Conservation (phyloP, 768 basidiomycete species). For the Pleurotus sapidus region DNA sequence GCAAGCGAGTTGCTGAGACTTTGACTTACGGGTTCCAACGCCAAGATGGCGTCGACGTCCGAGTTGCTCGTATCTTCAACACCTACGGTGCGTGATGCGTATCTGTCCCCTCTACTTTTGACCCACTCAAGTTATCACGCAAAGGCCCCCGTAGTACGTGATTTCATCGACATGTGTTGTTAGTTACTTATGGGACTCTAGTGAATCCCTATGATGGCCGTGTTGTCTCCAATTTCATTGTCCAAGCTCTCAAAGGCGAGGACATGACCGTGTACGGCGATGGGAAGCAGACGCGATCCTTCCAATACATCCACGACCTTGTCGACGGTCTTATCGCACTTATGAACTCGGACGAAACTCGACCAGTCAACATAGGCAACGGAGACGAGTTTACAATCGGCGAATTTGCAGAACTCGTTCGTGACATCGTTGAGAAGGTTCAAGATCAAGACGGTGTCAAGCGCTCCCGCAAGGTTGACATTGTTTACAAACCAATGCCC, state of each 20-base stretch:
- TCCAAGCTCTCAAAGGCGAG: conserved; percentile 93
- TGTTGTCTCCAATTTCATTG: conserved; percentile 98
- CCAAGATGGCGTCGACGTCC: conserved; percentile 93
- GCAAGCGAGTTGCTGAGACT: conserved; percentile 98
- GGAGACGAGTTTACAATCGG: conserved; percentile 94
- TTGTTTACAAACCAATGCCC: conserved; percentile 80
- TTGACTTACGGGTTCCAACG: conserved; percentile 94
- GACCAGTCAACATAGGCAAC: conserved; percentile 96
- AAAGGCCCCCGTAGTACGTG: conserved; percentile 66
- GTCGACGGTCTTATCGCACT: conserved; percentile 89
- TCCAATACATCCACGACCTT: conserved; percentile 98
- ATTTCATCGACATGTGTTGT: background rate
- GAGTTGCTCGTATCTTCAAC: conserved; percentile 98
- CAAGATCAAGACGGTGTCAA: conserved; percentile 76
- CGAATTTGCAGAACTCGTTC: conserved; percentile 90
- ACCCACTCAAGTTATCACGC: too few relatives aligned
- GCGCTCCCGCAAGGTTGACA: conserved; percentile 49
- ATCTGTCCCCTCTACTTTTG: background rate
- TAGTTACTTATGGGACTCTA: conserved; percentile 25
- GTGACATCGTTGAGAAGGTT: conserved; percentile 91
- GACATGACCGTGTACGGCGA: conserved; percentile 98
- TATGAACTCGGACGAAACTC: conserved; percentile 93
- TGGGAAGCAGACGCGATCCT: conserved; percentile 89
- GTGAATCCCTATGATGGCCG: conserved; percentile 98
- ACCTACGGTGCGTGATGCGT: conserved; percentile 54